A percentile compares a stretch with the other conserved stretches of the same genome.
Conservation (phyloP, 83 land plant genomes). For the Thuja plicata region DNA sequence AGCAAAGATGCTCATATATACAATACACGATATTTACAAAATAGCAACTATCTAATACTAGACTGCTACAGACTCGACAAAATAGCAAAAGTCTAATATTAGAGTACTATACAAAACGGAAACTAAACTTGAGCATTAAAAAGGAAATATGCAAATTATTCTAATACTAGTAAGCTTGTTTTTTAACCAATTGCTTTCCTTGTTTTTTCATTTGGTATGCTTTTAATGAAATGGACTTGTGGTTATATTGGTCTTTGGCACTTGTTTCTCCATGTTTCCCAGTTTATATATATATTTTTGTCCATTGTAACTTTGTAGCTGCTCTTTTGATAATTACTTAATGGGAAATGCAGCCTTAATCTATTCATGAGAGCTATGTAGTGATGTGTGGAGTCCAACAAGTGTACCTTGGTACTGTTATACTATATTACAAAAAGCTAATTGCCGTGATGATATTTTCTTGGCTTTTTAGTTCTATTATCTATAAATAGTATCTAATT, state of each 20-base stretch:
- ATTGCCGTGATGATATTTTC: neutral
- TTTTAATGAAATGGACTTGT: neutral
- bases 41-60: too few species aligned
- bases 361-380: neutral
- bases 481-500: neutral
- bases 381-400: neutral
- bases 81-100: too few species aligned
- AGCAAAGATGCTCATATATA: too few species aligned
- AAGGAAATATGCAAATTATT: too few species aligned
- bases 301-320: neutral
- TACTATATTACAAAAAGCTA: neutral
- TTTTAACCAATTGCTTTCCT: neutral
- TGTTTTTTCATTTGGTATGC: neutral
- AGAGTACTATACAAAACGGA: too few species aligned
- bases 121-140: too few species aligned
- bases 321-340: neutral
- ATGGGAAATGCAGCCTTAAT: neutral
- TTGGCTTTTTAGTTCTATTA: neutral
- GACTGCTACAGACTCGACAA: too few species aligned
- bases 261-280: neutral
- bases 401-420: neutral
- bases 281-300: neutral
- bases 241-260: neutral
- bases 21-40: too few species aligned
- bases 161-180: too few species aligned